Conservation (phyloP, 2,329 filamentous ascomycete genomes). For the Cladophialophora carrionii region DNA sequence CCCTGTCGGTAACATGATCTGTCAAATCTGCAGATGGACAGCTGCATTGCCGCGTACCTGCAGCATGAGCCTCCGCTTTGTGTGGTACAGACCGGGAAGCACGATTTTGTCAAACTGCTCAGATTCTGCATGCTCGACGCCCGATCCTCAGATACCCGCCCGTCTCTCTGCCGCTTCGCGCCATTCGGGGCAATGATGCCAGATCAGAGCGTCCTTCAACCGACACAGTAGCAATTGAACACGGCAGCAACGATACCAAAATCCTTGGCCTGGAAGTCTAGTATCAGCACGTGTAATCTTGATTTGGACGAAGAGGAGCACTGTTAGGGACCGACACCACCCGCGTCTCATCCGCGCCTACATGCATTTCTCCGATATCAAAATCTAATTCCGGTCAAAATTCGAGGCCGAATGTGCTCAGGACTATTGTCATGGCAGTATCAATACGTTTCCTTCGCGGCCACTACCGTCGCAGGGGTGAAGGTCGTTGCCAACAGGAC, state of each 20-base stretch:
- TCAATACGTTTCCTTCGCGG: neutral
- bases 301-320: neutral
- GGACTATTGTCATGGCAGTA: neutral
- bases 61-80: constrained; percentile 5
- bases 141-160: neutral
- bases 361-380: constrained; percentile 23
- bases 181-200: neutral
- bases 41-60: constrained; percentile 18
- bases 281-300: constrained; percentile 20
- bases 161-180: neutral
- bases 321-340: constrained; percentile 28
- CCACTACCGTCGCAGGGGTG: neutral
- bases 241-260: neutral
- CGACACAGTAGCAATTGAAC: neutral
- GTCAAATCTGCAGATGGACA: constrained; percentile 20
- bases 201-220: neutral
- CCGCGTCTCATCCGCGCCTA: constrained; percentile 7
- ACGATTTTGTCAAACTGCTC: neutral
- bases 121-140: neutral
- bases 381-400: neutral
- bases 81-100: constrained; percentile 7
- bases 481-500: neutral
- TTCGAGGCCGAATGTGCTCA: neutral
- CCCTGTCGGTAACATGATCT: constrained; percentile 12
- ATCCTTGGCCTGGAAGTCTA: neutral